Evolutionary conservation across 805 yeast genomes (phyloP), one percentile per base, ranked within the genome.

Genomic region (Scheffersomyces lignosus): DNA sequence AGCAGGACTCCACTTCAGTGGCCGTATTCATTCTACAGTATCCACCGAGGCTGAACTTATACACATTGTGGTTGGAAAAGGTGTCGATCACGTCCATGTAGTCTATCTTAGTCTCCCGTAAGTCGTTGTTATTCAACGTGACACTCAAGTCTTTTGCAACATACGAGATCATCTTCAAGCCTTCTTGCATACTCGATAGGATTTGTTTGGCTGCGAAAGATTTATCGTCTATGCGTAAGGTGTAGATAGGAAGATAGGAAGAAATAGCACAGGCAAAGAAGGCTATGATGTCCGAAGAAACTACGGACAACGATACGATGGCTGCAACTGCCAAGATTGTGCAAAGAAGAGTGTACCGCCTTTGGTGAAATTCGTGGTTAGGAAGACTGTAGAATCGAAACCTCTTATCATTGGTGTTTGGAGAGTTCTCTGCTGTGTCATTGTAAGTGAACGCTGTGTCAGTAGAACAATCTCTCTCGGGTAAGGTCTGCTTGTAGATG

Each of bases 41-140:
- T 1, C 81, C 80, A 32, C 66, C 52, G 34, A 64, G 64, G 49
- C 68, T 75, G 44, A 77, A 61, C 27, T 63, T 60, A 49, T 62
- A 78, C 4, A 63, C 36, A 24, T 71, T 71, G 27, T 60, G 58
- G 17, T 61, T 58, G 14, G 72, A 66, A 45, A 74, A 70, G 0
- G 78, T 69, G 48, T 73, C 77, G 32, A 75, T 63, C 4, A 60
- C 62, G 17, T 62, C 53, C 15, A 28, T 17, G 25, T 33, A 25
- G 24, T 31, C 27, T 7, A 33, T 34, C 14, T 37, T 24, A n/a
- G 33, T 33, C 17, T 35, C 30, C 17, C 45, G 29, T 28, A 40
- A 44, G 22, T 37, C 35, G 18, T 33, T 30, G 18, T 34, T 31
- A 33, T 29, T 23, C 14, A 29, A 22, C 17, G 20, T 18, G 4